phyloP scores from a whole-genome alignment of 139 green algal species.

The Ostreobium quekettii region DNA sequence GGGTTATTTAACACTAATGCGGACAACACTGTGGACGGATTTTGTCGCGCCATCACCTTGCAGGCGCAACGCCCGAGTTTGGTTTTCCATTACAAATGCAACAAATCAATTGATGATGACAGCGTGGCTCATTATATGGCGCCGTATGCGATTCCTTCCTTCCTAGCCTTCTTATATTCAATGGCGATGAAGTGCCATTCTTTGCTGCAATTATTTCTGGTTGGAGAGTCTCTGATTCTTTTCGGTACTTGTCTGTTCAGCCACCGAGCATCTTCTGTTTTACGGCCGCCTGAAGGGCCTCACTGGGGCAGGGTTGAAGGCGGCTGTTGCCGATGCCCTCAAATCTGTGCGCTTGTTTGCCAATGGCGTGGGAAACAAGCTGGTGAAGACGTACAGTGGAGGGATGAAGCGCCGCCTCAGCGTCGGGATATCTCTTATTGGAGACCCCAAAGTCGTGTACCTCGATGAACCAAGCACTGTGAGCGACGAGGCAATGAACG shows the following conservation, averaged over 20 bases:
- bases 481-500: background rate
- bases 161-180: too few species aligned
- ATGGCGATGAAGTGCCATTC: too few species aligned
- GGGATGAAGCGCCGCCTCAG: slow-evolving; percentile 56
- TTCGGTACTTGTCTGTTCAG: slow-evolving; percentile 8
- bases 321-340: slow-evolving; percentile 35
- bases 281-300: slow-evolving; percentile 68
- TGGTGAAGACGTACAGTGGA: slow-evolving; percentile 19
- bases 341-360: slow-evolving; percentile 40
- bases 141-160: too few species aligned
- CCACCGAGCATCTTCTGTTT: slow-evolving; percentile 66
- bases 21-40: too few species aligned
- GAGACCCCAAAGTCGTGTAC: slow-evolving; percentile 25
- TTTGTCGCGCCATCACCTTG: too few species aligned
- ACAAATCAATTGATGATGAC: too few species aligned
- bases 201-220: too few species aligned
- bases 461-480: slow-evolving; percentile 18
- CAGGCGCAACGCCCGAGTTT: too few species aligned
- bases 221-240: too few species aligned
- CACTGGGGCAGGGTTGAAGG: slow-evolving; percentile 20
- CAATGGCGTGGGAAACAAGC: background rate
- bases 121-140: too few species aligned
- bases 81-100: too few species aligned
- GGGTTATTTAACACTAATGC: too few species aligned
- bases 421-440: slow-evolving; percentile 55